Conservation (phyloP, 441 rosid species). For the Mallotus japonicus region DNA sequence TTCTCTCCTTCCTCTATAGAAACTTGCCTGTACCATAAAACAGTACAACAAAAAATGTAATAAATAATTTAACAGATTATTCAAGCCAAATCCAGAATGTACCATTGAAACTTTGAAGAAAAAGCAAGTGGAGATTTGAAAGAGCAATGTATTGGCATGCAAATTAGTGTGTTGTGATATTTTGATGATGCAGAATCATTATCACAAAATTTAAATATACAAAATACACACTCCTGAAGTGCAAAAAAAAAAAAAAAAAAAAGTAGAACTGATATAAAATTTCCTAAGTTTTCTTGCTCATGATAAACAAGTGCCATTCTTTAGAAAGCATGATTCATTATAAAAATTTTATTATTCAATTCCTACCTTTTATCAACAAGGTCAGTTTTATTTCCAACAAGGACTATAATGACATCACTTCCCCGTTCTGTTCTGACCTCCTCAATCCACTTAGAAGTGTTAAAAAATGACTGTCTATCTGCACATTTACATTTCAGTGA, state of each 20-base stretch:
- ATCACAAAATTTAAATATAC: too few relatives aligned
- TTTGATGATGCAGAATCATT: too few relatives aligned
- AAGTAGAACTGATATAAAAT: background rate
- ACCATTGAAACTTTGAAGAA: background rate
- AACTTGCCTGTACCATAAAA: conserved; percentile 47
- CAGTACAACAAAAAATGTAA: background rate
- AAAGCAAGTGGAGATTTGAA: background rate
- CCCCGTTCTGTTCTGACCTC: conserved; percentile 90
- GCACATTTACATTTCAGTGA: conserved; percentile 24
- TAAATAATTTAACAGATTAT: background rate
- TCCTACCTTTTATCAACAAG: conserved; percentile 84
- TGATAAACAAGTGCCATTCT: background rate
- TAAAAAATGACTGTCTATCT: conserved; percentile 84
- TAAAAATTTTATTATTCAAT: background rate
- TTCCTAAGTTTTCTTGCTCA: conserved; percentile 1
- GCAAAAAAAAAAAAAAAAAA: background rate
- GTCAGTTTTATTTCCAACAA: conserved; percentile 92
- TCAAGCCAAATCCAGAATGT: background rate
- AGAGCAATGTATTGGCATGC: background rate
- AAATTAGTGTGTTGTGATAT: background rate
- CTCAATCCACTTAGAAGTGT: conserved; percentile 86
- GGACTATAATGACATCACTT: conserved; percentile 85
- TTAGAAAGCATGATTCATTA: background rate
- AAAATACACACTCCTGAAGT: too few relatives aligned
- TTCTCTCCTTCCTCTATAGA: conserved; percentile 74